Conservation (phyloP, 129 eudicot genomes). For the Tagetes patula region DNA sequence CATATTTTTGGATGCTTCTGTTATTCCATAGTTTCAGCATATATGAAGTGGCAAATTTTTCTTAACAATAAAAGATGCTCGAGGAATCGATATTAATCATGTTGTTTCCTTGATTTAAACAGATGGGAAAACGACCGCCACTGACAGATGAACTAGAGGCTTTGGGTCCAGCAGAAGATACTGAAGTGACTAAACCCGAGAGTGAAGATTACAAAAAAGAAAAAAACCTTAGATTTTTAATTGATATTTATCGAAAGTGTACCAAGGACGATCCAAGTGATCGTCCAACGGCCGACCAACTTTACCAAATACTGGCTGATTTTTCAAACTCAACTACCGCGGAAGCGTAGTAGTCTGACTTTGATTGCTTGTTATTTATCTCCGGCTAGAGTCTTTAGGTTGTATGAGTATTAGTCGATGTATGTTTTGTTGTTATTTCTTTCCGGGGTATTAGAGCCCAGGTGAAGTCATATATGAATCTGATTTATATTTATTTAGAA, state of each 20-base stretch:
- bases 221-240: slow-evolving; percentile 44
- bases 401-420: slow-evolving; percentile 24
- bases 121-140: slow-evolving; percentile 77
- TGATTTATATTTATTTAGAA: slow-evolving; percentile 8
- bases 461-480: slow-evolving; percentile 38
- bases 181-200: slow-evolving; percentile 38
- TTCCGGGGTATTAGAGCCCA: slow-evolving; percentile 34
- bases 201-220: slow-evolving; percentile 26
- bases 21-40: background rate
- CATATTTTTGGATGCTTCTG: background rate
- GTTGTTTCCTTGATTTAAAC: slow-evolving; percentile 26
- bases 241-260: slow-evolving; percentile 59
- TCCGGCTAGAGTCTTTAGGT: background rate
- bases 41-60: background rate
- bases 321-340: slow-evolving; percentile 34
- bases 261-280: slow-evolving; percentile 66
- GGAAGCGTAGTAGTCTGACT: slow-evolving; percentile 15
- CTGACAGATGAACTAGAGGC: slow-evolving; percentile 67
- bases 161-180: slow-evolving; percentile 40
- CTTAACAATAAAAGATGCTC: background rate
- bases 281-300: slow-evolving; percentile 70
- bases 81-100: background rate
- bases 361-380: slow-evolving; percentile 3
- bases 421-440: slow-evolving; percentile 22
- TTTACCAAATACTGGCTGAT: slow-evolving; percentile 45